phyloP scores from a whole-genome alignment of 2,329 filamentous ascomycete genomes.

The Colletotrichum godetiae region DNA sequence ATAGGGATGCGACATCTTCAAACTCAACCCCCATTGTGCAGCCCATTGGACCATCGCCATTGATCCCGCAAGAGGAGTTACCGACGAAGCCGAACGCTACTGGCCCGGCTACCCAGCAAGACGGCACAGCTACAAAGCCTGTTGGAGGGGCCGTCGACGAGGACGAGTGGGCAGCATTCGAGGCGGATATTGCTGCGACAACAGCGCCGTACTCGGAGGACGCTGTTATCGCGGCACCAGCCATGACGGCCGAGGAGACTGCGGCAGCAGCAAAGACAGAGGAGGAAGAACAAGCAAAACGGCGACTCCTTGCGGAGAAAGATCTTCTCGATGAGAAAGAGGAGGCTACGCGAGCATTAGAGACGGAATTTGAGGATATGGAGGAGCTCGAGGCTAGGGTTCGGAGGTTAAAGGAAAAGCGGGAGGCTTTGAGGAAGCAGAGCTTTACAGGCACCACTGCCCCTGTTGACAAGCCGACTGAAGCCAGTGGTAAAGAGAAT shows the following conservation, averaged over 20 bases:
- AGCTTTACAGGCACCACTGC: conserved; percentile 42
- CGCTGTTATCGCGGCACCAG: conserved; percentile 76
- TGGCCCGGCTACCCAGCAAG: conserved; percentile 23
- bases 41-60: conserved; percentile 47
- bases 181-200: conserved; percentile 78
- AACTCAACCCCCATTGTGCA: conserved; percentile 51
- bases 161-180: conserved; percentile 87
- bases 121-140: conserved; percentile 36
- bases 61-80: conserved; percentile 45
- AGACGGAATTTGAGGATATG: conserved; percentile 87
- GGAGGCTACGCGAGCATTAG: conserved; percentile 78
- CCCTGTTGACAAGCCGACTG: conserved; percentile 27
- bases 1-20: conserved; percentile 52
- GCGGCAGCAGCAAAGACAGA: conserved; percentile 64
- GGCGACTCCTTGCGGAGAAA: conserved; percentile 65
- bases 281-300: conserved; percentile 61
- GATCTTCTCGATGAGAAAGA: conserved; percentile 76
- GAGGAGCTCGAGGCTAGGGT: conserved; percentile 81
- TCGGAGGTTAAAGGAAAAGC: conserved; percentile 73
- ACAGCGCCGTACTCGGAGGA: conserved; percentile 52
- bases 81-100: conserved; percentile 16
- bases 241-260: conserved; percentile 72
- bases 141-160: conserved; percentile 65
- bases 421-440: conserved; percentile 71
- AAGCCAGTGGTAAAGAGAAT: conserved; percentile 42